phyloP scores from a whole-genome alignment of 2,329 filamentous ascomycete species.

The Neobulgaria alba region DNA sequence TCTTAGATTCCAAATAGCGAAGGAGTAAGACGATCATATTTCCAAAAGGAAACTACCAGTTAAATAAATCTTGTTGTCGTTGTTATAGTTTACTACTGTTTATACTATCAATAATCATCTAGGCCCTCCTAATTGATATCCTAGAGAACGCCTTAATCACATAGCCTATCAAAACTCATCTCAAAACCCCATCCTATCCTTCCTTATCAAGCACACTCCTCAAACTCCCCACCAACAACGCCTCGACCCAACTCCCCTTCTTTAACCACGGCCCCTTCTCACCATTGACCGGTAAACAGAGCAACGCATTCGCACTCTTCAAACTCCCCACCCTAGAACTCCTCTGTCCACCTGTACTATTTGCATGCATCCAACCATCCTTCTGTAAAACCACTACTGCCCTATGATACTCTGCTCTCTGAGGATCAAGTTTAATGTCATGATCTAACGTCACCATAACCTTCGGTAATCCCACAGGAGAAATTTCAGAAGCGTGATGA shows the following conservation, averaged over 20 bases:
- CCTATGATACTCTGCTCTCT: slow-evolving; percentile 84
- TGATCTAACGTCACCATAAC: slow-evolving; percentile 65
- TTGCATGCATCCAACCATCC: slow-evolving; percentile 63
- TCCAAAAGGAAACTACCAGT: too few species aligned
- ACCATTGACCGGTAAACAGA: slow-evolving; percentile 62
- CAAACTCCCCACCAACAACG: slow-evolving; percentile 61
- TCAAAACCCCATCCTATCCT: slow-evolving; percentile 1
- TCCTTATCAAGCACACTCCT: slow-evolving; percentile 16
- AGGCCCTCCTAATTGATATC: too few species aligned
- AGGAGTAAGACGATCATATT: too few species aligned
- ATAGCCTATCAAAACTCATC: slow-evolving; percentile 1
- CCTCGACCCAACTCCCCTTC: slow-evolving; percentile 65
- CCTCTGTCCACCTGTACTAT: slow-evolving; percentile 80
- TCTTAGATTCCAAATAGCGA: too few species aligned
- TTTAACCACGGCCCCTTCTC: slow-evolving; percentile 41
- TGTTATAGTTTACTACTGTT: too few species aligned
- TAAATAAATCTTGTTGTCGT: too few species aligned
- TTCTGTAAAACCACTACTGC: slow-evolving; percentile 57
- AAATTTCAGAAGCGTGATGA: slow-evolving; percentile 65
- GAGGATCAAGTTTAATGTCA: slow-evolving; percentile 64
- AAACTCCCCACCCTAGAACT: slow-evolving; percentile 87
- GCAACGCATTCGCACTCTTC: slow-evolving; percentile 76
- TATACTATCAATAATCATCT: too few species aligned
- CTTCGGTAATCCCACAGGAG: slow-evolving; percentile 58
- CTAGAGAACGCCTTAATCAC: too few species aligned